These are phyloP conservation scores for Pichia norvegensis DNA, from an alignment of 1,139 yeast species.

Conservation along the genomic window DNA sequence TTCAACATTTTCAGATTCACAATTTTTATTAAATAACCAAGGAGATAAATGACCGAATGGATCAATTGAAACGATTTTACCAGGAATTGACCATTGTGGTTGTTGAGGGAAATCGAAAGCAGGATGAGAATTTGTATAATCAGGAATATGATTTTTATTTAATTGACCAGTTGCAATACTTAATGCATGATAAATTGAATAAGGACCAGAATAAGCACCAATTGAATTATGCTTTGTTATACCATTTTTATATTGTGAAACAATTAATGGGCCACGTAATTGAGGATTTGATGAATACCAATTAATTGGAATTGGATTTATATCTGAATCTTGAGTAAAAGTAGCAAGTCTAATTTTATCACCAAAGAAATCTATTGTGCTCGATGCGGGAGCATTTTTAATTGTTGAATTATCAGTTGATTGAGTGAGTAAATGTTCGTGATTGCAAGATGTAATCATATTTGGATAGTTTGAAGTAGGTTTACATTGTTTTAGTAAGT, in stretches of 20 bases:
- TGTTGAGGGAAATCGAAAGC: slow-evolving; percentile 45
- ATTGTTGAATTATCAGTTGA: too few species aligned
- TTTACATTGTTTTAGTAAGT: too few species aligned
- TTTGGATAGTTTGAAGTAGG: too few species aligned
- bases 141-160: slow-evolving; percentile 44
- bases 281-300: slow-evolving; percentile 45
- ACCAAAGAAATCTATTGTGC: slow-evolving; percentile 28
- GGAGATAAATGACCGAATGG: slow-evolving; percentile 59
- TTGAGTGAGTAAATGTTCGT: not conserved
- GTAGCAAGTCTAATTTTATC: slow-evolving; percentile 40
- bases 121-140: slow-evolving; percentile 56
- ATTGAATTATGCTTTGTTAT: slow-evolving; percentile 40
- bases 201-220: slow-evolving; percentile 57
- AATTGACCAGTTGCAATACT: slow-evolving; percentile 51
- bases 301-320: slow-evolving; percentile 38
- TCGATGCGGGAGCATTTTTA: too few species aligned
- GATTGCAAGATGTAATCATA: slow-evolving; percentile 4
- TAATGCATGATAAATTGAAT: slow-evolving; percentile 52
- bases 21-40: slow-evolving; percentile 40
- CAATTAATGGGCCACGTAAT: slow-evolving; percentile 50
- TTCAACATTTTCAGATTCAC: slow-evolving; percentile 39
- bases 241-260: slow-evolving; percentile 44
- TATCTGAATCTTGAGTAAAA: slow-evolving; percentile 40
- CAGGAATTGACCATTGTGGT: slow-evolving; percentile 45
- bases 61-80: slow-evolving; percentile 54